phyloP scores from a whole-genome alignment of 116 monocot species.

The Cymodocea nodosa region DNA sequence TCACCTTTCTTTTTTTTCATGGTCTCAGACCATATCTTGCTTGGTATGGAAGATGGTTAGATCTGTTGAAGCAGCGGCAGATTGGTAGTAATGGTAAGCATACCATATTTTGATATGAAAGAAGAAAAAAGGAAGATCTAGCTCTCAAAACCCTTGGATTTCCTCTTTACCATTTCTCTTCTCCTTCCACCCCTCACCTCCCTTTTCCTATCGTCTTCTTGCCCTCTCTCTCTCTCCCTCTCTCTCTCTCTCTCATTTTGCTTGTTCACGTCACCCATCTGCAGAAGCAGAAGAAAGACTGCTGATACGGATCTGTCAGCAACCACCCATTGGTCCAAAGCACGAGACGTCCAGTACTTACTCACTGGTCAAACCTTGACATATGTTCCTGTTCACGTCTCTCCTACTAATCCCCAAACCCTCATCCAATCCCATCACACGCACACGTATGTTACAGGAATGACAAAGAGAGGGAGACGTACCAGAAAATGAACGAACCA shows the following conservation, averaged over 20 bases:
- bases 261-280: no score
- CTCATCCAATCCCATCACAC: no score
- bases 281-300: no score
- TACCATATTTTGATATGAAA: not conserved
- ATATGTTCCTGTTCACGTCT: no score
- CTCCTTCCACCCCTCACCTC: slow-evolving; percentile 10
- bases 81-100: slow-evolving; percentile 16
- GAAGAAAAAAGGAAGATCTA: slow-evolving; percentile 9
- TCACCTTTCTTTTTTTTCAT: not conserved
- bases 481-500: no score
- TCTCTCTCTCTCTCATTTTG: not conserved
- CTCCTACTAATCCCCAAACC: no score
- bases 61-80: slow-evolving; percentile 14
- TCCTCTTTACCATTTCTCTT: slow-evolving; percentile 18
- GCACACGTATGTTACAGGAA: not conserved
- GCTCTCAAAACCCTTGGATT: slow-evolving; percentile 4
- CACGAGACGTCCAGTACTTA: not conserved
- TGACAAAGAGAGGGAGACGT: not conserved
- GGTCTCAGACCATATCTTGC: not conserved
- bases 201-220: not conserved
- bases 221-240: not conserved
- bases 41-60: slow-evolving; percentile 22
- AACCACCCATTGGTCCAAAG: slow-evolving; percentile 19
- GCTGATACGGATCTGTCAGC: slow-evolving; percentile 17
- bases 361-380: not conserved